Evolutionary conservation across 768 basidiomycete species (phyloP).

Genomic region (Lentinula sp.): DNA sequence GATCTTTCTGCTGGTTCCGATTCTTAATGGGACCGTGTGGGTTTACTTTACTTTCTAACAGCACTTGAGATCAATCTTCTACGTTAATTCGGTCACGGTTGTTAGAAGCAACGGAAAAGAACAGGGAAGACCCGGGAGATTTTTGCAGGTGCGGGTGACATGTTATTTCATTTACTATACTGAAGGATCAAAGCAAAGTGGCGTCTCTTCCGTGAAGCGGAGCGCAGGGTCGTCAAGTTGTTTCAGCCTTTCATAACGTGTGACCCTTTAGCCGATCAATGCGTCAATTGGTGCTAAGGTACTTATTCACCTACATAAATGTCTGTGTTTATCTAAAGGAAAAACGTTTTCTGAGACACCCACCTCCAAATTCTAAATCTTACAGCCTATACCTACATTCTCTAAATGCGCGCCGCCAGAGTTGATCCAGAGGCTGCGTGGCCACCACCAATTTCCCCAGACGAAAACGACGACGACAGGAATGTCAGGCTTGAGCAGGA

Average conservation of each 20-base stretch:
- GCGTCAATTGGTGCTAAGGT: neutral
- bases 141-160: neutral
- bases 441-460: conserved; percentile 22
- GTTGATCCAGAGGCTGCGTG: neutral
- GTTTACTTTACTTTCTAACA: no score
- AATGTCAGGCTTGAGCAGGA: conserved; percentile 35
- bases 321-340: neutral
- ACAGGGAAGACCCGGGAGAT: no score
- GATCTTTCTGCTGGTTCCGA: no score
- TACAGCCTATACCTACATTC: neutral
- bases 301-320: neutral
- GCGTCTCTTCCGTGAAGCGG: neutral
- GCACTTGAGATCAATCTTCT: no score
- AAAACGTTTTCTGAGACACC: neutral
- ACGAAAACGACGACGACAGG: conserved; percentile 38
- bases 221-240: neutral
- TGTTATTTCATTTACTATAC: neutral
- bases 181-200: neutral
- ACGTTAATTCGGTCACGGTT: no score
- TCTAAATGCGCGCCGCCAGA: neutral
- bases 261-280: neutral
- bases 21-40: no score
- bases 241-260: neutral
- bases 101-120: no score
- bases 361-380: neutral